Conservation (phyloP, 495 filamentous ascomycete species). For the Parmelia sp. region DNA sequence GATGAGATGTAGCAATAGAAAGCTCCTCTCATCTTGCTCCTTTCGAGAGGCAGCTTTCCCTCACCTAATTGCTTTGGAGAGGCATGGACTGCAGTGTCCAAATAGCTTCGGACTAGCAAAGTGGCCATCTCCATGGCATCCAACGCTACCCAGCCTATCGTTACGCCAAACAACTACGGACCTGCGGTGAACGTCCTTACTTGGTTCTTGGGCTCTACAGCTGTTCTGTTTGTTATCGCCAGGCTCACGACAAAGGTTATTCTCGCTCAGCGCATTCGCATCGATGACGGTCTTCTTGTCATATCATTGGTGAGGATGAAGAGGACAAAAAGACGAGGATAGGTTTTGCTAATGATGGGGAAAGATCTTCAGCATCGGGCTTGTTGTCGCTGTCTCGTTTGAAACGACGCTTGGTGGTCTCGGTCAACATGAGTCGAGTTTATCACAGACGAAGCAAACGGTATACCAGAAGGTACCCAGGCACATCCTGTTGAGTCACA, state of each 20-base stretch:
- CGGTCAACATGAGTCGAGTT: conserved; percentile 9
- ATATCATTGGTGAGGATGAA: conserved; percentile 16
- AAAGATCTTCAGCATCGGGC: conserved; percentile 17
- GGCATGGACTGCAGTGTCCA: too few species aligned
- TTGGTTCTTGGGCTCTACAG: conserved; percentile 19
- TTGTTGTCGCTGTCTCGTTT: conserved; percentile 18
- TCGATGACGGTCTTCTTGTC: conserved; percentile 13
- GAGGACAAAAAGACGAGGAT: background rate
- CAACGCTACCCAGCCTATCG: background rate
- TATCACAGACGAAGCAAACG: conserved; percentile 9
- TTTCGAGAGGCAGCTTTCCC: background rate
- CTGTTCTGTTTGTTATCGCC: conserved; percentile 16
- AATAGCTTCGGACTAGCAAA: background rate
- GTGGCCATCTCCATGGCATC: background rate
- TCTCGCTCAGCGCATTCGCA: conserved; percentile 17
- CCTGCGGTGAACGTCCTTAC: conserved; percentile 21
- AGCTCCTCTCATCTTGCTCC: background rate
- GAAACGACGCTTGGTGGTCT: conserved; percentile 15
- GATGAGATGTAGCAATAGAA: background rate
- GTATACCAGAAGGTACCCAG: conserved; percentile 16
- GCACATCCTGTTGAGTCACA: background rate
- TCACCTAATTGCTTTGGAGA: too few species aligned
- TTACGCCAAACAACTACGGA: conserved; percentile 17
- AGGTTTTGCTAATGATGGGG: background rate
- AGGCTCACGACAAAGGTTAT: conserved; percentile 16